These are phyloP conservation scores for Volvox carteri DNA, from an alignment of 163 green algal genomes.

Conservation along the genomic window DNA sequence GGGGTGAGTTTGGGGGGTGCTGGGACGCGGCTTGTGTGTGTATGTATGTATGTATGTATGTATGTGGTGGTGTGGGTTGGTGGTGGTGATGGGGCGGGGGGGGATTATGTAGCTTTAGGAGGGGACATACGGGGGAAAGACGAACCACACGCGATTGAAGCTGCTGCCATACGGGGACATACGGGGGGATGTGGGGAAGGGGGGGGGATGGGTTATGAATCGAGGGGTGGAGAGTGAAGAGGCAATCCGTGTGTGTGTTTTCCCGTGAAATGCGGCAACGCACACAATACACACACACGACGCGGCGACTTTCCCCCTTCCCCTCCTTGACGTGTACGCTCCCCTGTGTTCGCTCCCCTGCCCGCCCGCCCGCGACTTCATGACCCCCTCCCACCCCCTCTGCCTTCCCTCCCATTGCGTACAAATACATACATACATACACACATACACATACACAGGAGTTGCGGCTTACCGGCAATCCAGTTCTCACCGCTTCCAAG, in stretches of 20 bases:
- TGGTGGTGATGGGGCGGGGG: neutral
- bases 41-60: no score
- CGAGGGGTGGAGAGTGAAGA: neutral
- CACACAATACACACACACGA: neutral
- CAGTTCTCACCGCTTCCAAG: constrained; percentile 67
- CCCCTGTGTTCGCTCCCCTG: neutral
- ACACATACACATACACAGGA: no score
- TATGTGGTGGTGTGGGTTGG: neutral
- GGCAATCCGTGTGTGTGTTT: neutral
- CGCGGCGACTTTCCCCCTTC: neutral
- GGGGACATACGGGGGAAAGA: neutral
- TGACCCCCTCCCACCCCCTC: neutral
- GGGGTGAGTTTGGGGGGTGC: neutral
- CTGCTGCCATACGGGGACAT: no score
- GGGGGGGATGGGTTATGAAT: neutral
- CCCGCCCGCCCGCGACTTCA: neutral
- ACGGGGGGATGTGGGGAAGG: no score
- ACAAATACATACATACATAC: no score
- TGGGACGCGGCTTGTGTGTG: no score
- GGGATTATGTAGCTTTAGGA: neutral
- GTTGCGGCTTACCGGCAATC: constrained; percentile 84
- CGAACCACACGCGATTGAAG: no score
- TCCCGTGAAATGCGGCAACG: neutral
- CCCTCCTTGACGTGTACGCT: neutral
- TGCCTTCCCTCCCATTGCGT: neutral